These are phyloP conservation scores for Raffaelea arxii DNA, from an alignment of 2,329 filamentous ascomycete species.

Conservation along the genomic window DNA sequence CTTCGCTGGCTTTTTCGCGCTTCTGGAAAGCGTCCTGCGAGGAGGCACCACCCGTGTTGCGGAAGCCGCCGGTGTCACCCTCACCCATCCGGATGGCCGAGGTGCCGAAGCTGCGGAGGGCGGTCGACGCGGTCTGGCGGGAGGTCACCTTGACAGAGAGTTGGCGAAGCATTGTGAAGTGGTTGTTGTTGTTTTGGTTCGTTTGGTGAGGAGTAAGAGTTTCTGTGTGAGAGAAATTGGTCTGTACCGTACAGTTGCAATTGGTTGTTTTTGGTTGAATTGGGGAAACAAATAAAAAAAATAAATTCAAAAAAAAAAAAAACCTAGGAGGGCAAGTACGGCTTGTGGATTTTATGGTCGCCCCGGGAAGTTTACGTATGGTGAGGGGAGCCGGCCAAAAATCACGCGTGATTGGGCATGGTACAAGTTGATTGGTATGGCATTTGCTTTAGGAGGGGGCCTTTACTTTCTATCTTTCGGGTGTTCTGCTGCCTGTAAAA, in stretches of 20 bases:
- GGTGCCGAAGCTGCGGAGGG: constrained; percentile 51
- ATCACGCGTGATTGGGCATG: constrained; percentile 12
- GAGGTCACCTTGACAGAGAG: constrained; percentile 39
- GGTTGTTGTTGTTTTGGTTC: background rate
- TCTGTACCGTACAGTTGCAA: too few species aligned
- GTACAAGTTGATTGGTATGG: background rate
- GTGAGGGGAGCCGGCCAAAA: too few species aligned
- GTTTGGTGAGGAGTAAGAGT: background rate
- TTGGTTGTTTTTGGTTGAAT: too few species aligned
- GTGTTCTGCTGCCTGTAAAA: too few species aligned
- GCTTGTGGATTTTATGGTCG: too few species aligned
- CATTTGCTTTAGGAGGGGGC: background rate
- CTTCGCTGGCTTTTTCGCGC: constrained; percentile 81
- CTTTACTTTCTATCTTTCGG: too few species aligned
- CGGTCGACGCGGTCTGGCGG: constrained; percentile 40
- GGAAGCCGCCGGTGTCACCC: constrained; percentile 59
- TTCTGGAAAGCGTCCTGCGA: constrained; percentile 70
- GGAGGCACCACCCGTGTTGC: constrained; percentile 29
- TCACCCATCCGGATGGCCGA: constrained; percentile 54
- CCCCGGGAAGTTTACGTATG: too few species aligned
- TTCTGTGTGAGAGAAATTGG: background rate
- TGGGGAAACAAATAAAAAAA: background rate
- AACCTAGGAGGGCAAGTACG: background rate
- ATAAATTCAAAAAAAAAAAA: background rate
- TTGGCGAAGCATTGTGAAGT: constrained; percentile 58